Evolutionary conservation across 179 eudicot genomes (phyloP).

Genomic region (Silene vulgaris): DNA sequence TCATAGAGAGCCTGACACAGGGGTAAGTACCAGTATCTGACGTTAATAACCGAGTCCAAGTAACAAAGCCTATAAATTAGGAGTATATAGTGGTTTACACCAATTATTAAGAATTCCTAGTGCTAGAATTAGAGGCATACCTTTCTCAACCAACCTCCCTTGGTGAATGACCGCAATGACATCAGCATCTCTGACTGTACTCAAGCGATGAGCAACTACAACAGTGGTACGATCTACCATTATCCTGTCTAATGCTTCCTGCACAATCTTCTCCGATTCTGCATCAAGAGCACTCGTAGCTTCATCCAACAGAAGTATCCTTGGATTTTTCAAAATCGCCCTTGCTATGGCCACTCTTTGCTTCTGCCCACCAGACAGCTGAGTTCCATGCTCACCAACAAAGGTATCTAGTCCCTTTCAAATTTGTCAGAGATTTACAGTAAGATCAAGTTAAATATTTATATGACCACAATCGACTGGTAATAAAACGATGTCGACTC

Average conservation of each 20-base stretch:
- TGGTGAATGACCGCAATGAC: constrained; percentile 63
- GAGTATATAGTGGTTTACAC: background rate
- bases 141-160: constrained; percentile 70
- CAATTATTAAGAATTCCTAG: background rate
- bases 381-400: constrained; percentile 69
- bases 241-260: constrained; percentile 68
- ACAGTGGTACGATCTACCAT: constrained; percentile 66
- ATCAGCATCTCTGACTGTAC: constrained; percentile 59
- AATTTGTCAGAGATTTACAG: constrained; percentile 5
- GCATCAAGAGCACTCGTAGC: constrained; percentile 85
- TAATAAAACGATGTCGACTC: background rate
- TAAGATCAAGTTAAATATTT: background rate
- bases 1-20: background rate
- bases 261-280: constrained; percentile 67
- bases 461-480: background rate
- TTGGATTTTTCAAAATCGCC: constrained; percentile 64
- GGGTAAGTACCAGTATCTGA: background rate
- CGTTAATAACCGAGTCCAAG: background rate
- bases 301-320: constrained; percentile 64
- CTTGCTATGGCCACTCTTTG: constrained; percentile 71
- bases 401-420: constrained; percentile 56
- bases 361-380: constrained; percentile 68
- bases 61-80: background rate
- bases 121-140: constrained; percentile 26
- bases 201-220: constrained; percentile 64